phyloP scores from a whole-genome alignment of 306 rosid genomes.

The Alnus rubra region DNA sequence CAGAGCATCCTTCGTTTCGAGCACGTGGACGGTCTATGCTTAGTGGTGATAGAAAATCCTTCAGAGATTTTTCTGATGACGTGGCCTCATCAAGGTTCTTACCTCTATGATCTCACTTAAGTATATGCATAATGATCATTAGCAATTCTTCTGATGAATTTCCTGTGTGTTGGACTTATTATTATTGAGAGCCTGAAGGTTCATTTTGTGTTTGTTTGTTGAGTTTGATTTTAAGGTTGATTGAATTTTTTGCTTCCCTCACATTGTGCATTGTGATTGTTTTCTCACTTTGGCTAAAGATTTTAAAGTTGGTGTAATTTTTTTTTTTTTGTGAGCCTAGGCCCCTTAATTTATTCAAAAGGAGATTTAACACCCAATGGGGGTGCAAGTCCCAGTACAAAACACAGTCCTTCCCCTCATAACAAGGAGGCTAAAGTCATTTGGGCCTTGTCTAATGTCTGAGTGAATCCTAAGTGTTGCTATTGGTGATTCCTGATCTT shows the following conservation, averaged over 20 bases:
- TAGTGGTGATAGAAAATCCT: constrained; percentile 82
- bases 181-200: neutral
- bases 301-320: neutral
- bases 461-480: neutral
- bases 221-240: too few species aligned
- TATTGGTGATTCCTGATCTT: neutral
- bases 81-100: constrained; percentile 84
- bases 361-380: too few species aligned
- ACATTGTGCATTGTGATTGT: neutral
- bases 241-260: too few species aligned
- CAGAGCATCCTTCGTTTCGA: constrained; percentile 92
- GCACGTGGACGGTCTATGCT: constrained; percentile 94
- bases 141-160: neutral
- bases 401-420: too few species aligned
- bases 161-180: neutral
- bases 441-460: too few species aligned
- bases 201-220: neutral
- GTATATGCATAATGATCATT: neutral
- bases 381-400: too few species aligned
- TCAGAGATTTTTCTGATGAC: constrained; percentile 84
- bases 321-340: neutral
- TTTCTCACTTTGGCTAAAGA: neutral
- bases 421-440: too few species aligned
- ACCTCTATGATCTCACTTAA: constrained; percentile 28
- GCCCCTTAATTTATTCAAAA: too few species aligned